phyloP scores from a whole-genome alignment of 148 eudicot species.

The Persicaria tinctoria region DNA sequence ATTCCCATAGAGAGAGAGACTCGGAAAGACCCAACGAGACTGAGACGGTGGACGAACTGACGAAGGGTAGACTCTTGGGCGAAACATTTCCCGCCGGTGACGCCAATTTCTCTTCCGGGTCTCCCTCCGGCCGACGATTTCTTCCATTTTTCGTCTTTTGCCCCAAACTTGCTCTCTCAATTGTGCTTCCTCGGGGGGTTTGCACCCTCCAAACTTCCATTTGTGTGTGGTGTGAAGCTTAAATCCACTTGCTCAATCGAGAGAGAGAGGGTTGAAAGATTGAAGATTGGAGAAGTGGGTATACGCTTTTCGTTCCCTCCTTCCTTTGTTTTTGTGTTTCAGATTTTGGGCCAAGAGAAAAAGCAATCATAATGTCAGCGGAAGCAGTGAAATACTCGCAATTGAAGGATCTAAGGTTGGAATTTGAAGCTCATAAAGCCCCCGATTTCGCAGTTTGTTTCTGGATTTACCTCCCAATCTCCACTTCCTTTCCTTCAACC shows the following conservation, averaged over 20 bases:
- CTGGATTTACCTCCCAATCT: conserved; percentile 52
- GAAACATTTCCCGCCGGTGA: conserved; percentile 11
- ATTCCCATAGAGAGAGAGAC: not conserved
- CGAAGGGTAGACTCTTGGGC: not conserved
- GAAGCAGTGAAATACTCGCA: conserved; percentile 21
- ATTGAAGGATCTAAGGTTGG: conserved; percentile 48
- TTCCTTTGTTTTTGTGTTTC: not conserved
- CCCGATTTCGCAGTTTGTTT: conserved; percentile 43
- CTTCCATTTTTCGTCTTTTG: not conserved
- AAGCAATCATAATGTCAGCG: not conserved
- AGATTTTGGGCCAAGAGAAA: not conserved
- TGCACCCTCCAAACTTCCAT: not conserved
- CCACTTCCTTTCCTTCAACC: conserved; percentile 44
- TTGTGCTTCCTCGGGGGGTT: not conserved
- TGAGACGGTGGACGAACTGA: conserved; percentile 11
- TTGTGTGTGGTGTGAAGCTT: not conserved
- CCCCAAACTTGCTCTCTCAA: not conserved
- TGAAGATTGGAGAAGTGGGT: not conserved
- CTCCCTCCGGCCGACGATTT: not conserved
- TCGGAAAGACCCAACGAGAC: conserved; percentile 4
- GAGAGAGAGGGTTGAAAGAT: not conserved
- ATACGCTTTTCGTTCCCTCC: not conserved
- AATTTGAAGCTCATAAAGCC: conserved; percentile 23
- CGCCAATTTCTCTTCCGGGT: not conserved
- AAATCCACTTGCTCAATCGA: not conserved